Evolutionary conservation across 371 early-diverging fungal species (phyloP), one percentile per base, ranked within the genome.

Genomic region (Mucor ambiguus): DNA sequence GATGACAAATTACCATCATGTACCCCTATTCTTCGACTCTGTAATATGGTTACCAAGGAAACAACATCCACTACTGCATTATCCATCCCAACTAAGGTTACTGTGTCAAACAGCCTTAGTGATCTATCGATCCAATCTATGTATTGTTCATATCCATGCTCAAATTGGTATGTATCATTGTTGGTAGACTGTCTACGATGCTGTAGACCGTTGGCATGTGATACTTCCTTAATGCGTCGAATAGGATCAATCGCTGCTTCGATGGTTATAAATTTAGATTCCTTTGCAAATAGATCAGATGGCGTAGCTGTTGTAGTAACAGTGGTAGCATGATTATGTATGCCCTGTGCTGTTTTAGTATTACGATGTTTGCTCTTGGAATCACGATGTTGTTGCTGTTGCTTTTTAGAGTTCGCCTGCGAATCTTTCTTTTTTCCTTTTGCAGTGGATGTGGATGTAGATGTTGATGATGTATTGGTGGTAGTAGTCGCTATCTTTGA

Each of bases 11-110:
- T 28, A 80, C 81, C 78, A 70, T 80, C 74, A 68, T 78, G 76
- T 22, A 70, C 72, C 12, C 76, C 78, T 41, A 80, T 74, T 11
- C 71, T 65, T 57, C 81, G 68, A 24, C 75, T 69, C 16, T 80
- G 74, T 41, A 80, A 26, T 20, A 80, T 78, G 1, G 72, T 71
- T 2, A 76, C 73, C 28, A 80, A 35, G 5, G 81, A 80, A 32
- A 80, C 70, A 10, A 80, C 68, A 66, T 80, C 78, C 2, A 70
- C 78, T 33, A 80, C 61, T 12, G 78, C 81, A 57, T 69, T 68
- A 38, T 74, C 78, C 81, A 77, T 80, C 0, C 81, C 81, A 43
- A 80, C 76, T 7, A 80, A 35, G 1, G 81, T 80, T 3, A 80
- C 61, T 2, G 68, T 74, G 16, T 73, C 74, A 66, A 66, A 80